Evolutionary conservation across 2,329 filamentous ascomycete genomes (phyloP), one percentile per base, ranked within the genome.

Genomic region (Bipolaris sorokiniana): DNA sequence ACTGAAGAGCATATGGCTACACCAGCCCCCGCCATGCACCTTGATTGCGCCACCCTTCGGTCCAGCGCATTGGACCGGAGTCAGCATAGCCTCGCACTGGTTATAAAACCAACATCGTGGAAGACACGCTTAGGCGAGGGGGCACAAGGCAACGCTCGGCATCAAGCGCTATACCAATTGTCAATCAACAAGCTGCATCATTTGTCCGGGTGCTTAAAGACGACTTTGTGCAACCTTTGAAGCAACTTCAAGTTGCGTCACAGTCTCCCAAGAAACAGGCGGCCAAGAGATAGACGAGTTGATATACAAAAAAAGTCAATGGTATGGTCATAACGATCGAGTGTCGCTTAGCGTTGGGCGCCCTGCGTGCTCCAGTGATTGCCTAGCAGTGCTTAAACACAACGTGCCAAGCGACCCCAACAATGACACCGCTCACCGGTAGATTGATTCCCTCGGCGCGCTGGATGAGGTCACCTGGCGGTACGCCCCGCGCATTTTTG

Each of bases 41-140:
- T 50, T 44, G 48, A 37, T 54, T 62, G 61, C 56, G 61, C 61
- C 61, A 54, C 56, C 52, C 15, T 51, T 60, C 50, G 37, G 36
- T 41, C 50, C 54, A 41, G 45, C 47, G 50, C 50, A 52, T 23
- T 18, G 49, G 51, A 53, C 48, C 40, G 31, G 48, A 28, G 33
- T 38, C 37, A 41, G 38, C 52, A 56, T 36, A 55, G 59, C 59
- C 59, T 56, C 45, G 51, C 34, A 1, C 31, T 51, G 28, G 48
- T 7, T 22, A 16, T 20, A 26, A 38, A n/a, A 26, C 40, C 20
- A 48, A n/a, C 34, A 36, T 16, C n/a, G 37, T 18, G 18, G 33
- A 48, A 36, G 18, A 23, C 26, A n/a, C 33, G 34, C 15, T 26
- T 9, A 38, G 7, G 18, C n/a, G 46, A 28, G 7, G 20, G 42